A percentile compares a stretch with the other conserved stretches of the same genome.
Conservation (phyloP, 805 yeast species). For the Saccharomycopsis javanensis region DNA sequence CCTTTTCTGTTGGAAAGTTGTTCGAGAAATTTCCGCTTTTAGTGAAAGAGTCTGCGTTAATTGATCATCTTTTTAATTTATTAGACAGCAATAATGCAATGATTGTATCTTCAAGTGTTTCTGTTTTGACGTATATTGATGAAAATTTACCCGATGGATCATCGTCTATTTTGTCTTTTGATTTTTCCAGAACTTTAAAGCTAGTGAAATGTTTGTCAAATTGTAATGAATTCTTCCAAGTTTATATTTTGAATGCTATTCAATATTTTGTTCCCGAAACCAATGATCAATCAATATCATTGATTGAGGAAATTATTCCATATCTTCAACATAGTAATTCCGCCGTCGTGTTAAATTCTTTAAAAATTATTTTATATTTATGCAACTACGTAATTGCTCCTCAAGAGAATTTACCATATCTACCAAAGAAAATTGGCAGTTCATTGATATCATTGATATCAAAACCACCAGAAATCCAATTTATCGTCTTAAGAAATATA, state of each 20-base stretch:
- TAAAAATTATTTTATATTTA: constrained; percentile 61
- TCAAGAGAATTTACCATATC: constrained; percentile 43
- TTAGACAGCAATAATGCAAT: constrained; percentile 48
- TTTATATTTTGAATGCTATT: constrained; percentile 53
- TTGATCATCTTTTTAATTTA: constrained; percentile 40
- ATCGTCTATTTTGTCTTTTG: constrained; percentile 45
- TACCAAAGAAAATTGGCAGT: constrained; percentile 52
- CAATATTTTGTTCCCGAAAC: constrained; percentile 61
- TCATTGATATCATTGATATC: constrained; percentile 60
- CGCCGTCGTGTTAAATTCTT: constrained; percentile 68
- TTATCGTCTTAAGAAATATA: constrained; percentile 70
- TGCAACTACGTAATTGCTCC: constrained; percentile 59
- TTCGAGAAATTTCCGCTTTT: constrained; percentile 44
- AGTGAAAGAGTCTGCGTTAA: constrained; percentile 35
- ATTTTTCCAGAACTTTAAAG: constrained; percentile 35
- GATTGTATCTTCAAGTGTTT: constrained; percentile 64
- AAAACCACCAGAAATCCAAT: constrained; percentile 77
- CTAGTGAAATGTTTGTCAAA: constrained; percentile 29
- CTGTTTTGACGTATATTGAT: constrained; percentile 55
- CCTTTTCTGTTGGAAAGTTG: constrained; percentile 56
- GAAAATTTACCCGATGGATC: constrained; percentile 34
- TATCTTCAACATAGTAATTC: constrained; percentile 73
- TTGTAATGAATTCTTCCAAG: constrained; percentile 63
- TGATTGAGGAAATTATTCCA: constrained; percentile 60
- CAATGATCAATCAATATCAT: constrained; percentile 50